phyloP scores from a whole-genome alignment of 1,284 basidiomycete species.

The Apiotrichum sp. region DNA sequence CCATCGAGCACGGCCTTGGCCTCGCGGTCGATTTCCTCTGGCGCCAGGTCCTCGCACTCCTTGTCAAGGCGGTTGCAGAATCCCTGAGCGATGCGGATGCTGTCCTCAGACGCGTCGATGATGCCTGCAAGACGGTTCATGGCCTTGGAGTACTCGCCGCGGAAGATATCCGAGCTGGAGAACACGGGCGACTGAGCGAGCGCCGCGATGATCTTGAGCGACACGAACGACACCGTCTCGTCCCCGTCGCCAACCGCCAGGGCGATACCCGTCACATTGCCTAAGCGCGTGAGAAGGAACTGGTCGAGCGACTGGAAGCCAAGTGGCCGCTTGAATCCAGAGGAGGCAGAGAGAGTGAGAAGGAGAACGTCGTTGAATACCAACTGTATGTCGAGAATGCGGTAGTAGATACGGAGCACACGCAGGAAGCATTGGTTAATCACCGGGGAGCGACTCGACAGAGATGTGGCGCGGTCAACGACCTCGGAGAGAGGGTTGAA shows the following conservation, averaged over 20 bases:
- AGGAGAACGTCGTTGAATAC: conserved; percentile 84
- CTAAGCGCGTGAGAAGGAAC: conserved; percentile 68
- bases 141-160: conserved; percentile 50
- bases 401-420: conserved; percentile 72
- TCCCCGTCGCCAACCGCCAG: conserved; percentile 71
- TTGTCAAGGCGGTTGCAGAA: conserved; percentile 65
- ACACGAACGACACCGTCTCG: conserved; percentile 67
- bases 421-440: conserved; percentile 62
- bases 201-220: conserved; percentile 69
- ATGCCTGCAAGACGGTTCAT: conserved; percentile 65
- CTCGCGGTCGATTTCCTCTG: conserved; percentile 34
- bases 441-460: conserved; percentile 45
- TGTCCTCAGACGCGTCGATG: conserved; percentile 75
- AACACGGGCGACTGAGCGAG: conserved; percentile 56
- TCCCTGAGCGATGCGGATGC: conserved; percentile 75
- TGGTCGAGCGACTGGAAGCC: conserved; percentile 58
- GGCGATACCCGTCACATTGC: conserved; percentile 71
- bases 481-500: conserved; percentile 54
- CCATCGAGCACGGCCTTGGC: conserved; percentile 25
- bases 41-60: conserved; percentile 49
- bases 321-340: conserved; percentile 35
- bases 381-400: conserved; percentile 77
- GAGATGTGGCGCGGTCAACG: conserved; percentile 40
- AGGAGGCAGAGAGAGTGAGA: conserved; percentile 61
- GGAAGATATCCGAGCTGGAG: conserved; percentile 55